A percentile compares a stretch with the other conserved stretches of the same genome.
Conservation (phyloP, 768 basidiomycete species). For the Boletus reticuloceps region DNA sequence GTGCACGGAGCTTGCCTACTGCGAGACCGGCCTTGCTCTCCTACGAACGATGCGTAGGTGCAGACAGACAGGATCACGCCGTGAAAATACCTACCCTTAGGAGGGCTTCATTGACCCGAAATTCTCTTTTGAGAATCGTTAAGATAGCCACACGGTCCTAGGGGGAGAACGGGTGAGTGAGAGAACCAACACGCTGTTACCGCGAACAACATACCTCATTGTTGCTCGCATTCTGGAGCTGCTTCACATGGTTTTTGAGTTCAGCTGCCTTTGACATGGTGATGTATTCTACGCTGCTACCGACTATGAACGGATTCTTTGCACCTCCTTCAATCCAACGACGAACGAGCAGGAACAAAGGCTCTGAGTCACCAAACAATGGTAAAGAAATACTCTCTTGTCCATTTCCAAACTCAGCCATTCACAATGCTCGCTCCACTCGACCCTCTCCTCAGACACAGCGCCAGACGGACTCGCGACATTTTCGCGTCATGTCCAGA, state of each 20-base stretch:
- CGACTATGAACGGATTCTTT: constrained; percentile 7
- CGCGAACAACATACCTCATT: constrained; percentile 46
- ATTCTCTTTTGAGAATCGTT: constrained; percentile 60
- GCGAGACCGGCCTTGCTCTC: constrained; percentile 93
- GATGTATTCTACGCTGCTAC: constrained; percentile 20
- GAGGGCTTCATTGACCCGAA: constrained; percentile 66
- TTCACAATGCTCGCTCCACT: constrained; percentile 54
- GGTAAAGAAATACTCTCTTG: no score
- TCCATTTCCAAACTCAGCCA: background rate
- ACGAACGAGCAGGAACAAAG: background rate
- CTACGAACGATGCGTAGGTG: constrained; percentile 37
- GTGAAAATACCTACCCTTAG: constrained; percentile 60
- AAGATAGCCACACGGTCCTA: constrained; percentile 68
- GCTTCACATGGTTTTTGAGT: constrained; percentile 79
- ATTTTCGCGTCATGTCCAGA: constrained; percentile 67
- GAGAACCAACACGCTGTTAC: background rate
- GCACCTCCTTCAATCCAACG: background rate
- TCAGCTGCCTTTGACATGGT: constrained; percentile 45
- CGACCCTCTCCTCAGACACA: constrained; percentile 58
- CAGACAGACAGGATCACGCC: constrained; percentile 1
- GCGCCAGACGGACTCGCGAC: constrained; percentile 70
- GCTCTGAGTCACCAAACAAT: no score
- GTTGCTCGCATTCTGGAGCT: constrained; percentile 61
- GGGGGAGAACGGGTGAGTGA: background rate
- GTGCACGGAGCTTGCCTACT: constrained; percentile 82